A percentile compares a stretch with the other conserved stretches of the same genome.
Conservation (phyloP, 164 flowering plant genomes). For the Umbellularia californica region DNA sequence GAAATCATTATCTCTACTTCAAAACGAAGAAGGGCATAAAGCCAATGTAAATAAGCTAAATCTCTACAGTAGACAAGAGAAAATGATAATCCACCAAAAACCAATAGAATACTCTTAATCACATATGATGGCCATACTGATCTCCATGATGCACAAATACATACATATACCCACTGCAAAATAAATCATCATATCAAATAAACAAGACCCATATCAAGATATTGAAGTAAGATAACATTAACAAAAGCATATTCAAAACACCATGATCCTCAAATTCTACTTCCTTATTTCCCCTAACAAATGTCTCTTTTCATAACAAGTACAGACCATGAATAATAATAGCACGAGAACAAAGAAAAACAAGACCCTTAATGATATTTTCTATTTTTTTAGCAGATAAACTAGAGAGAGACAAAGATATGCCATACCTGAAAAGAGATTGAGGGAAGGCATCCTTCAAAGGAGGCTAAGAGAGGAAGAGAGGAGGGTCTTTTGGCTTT, state of each 20-base stretch:
- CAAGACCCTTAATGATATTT: neutral
- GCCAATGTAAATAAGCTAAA: neutral
- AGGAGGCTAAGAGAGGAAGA: neutral
- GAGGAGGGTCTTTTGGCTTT: neutral
- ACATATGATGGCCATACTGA: too few relatives aligned
- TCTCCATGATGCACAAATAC: too few relatives aligned
- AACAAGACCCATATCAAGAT: neutral
- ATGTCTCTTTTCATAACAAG: too few relatives aligned
- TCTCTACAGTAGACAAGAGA: neutral
- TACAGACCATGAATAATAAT: too few relatives aligned
- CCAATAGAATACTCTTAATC: neutral
- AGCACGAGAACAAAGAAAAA: constrained; percentile 3
- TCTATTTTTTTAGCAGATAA: constrained; percentile 13
- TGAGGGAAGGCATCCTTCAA: constrained; percentile 1
- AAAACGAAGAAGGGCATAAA: too few relatives aligned
- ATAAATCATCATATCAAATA: neutral
- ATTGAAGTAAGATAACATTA: neutral
- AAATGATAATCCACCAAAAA: neutral
- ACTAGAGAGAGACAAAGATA: constrained; percentile 7
- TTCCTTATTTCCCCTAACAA: too few relatives aligned
- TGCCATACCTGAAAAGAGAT: constrained; percentile 15
- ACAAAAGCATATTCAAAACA: neutral
- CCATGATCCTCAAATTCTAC: neutral
- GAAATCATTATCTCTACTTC: too few relatives aligned
- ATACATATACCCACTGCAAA: too few relatives aligned